Conservation (phyloP, 164 flowering plant species). For the Vitis rupestris region DNA sequence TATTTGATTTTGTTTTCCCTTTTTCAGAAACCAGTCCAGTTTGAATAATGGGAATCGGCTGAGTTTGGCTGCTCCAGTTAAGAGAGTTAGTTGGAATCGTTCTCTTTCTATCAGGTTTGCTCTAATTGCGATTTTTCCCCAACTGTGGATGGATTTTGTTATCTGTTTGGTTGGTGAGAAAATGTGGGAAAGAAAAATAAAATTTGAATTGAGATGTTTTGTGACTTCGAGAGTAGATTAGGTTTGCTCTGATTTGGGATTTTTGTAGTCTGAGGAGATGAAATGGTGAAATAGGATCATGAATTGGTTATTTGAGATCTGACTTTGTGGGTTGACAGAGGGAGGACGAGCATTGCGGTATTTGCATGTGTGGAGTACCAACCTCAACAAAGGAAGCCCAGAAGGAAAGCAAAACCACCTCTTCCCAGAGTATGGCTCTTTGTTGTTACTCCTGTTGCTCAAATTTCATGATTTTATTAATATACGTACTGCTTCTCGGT, state of each 20-base stretch:
- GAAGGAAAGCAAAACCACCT: constrained; percentile 55
- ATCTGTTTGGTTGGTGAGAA: not conserved
- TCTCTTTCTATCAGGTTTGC: constrained; percentile 82
- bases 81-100: constrained; percentile 83
- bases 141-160: not conserved
- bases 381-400: constrained; percentile 43
- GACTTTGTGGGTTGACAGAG: constrained; percentile 40
- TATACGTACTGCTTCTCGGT: not conserved
- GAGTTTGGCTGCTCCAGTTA: constrained; percentile 37
- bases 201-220: not conserved
- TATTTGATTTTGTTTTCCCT: constrained; percentile 1
- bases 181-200: not conserved
- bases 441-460: not conserved
- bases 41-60: constrained; percentile 26
- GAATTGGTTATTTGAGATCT: not conserved
- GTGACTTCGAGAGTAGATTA: not conserved
- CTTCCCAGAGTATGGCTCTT: constrained; percentile 49
- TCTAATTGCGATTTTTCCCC: not conserved
- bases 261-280: not conserved
- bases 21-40: constrained; percentile 26
- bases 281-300: not conserved
- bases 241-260: not conserved
- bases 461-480: not conserved
- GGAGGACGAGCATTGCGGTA: constrained; percentile 76
- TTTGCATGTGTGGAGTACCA: constrained; percentile 36